phyloP scores from a whole-genome alignment of 78 protist genomes.

The Dictyostelium firmibasis region DNA sequence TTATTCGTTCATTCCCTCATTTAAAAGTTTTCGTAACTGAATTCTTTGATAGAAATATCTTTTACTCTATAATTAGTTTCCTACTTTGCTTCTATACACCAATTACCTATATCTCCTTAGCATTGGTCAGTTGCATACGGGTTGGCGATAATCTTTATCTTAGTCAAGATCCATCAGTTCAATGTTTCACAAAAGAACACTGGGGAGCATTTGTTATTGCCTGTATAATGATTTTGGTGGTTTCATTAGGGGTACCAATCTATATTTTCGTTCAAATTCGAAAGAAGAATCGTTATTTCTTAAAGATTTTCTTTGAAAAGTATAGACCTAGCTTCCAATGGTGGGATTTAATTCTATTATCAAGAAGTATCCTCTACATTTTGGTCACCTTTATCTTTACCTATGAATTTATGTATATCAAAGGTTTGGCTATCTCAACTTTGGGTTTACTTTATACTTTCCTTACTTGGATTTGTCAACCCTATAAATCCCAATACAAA shows the following conservation, averaged over 20 bases:
- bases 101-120: slow-evolving; percentile 22
- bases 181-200: slow-evolving; percentile 21
- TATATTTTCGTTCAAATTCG: slow-evolving; percentile 18
- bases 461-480: slow-evolving; percentile 43
- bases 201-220: neutral
- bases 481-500: neutral
- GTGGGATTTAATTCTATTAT: slow-evolving; percentile 43
- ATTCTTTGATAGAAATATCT: neutral
- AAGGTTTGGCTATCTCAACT: slow-evolving; percentile 34
- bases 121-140: slow-evolving; percentile 2
- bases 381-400: neutral
- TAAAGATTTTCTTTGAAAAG: slow-evolving; percentile 33
- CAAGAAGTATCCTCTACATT: slow-evolving; percentile 11
- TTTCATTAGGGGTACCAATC: slow-evolving; percentile 37
- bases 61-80: neutral
- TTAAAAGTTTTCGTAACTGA: neutral
- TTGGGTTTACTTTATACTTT: slow-evolving; percentile 19
- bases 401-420: neutral
- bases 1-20: neutral
- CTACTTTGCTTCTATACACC: slow-evolving; percentile 25
- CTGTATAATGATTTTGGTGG: neutral
- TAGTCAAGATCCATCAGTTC: neutral
- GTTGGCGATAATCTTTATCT: neutral
- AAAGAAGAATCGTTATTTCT: neutral
- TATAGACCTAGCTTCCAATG: slow-evolving; percentile 9